phyloP scores from a whole-genome alignment of 352 stramenopile species.

The Pythium pyrilobum region DNA sequence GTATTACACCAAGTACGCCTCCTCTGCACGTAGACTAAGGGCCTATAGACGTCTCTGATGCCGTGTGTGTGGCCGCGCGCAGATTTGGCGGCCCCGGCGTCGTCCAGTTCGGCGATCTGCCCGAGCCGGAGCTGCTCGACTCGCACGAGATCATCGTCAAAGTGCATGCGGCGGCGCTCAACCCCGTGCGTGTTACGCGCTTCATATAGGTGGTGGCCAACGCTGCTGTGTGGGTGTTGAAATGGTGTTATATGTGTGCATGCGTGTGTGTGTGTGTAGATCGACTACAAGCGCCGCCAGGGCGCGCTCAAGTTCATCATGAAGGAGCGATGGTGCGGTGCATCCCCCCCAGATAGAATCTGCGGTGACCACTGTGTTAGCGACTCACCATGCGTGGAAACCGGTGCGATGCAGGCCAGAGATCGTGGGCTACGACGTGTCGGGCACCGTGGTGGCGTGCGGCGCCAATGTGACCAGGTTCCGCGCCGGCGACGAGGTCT shows the following conservation, averaged over 20 bases:
- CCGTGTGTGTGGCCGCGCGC: neutral
- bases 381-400: too few relatives aligned
- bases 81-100: constrained; percentile 60
- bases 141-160: constrained; percentile 57
- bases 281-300: constrained; percentile 80
- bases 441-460: constrained; percentile 48
- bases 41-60: neutral
- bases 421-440: constrained; percentile 70
- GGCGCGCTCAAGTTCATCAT: constrained; percentile 63
- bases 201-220: too few relatives aligned
- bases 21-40: neutral
- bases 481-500: constrained; percentile 55
- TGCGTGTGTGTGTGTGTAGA: constrained; percentile 20
- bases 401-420: constrained; percentile 43
- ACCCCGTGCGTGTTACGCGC: constrained; percentile 48
- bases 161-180: constrained; percentile 54
- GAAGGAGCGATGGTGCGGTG: constrained; percentile 21
- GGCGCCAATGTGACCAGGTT: constrained; percentile 57
- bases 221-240: too few relatives aligned
- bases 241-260: too few relatives aligned
- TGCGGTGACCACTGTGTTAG: too few relatives aligned
- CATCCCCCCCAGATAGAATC: too few relatives aligned
- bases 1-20: constrained; percentile 61
- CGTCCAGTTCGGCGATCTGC: constrained; percentile 52
- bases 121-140: constrained; percentile 38